Conservation (phyloP, 768 basidiomycete genomes). For the Butyriboletus loyo region DNA sequence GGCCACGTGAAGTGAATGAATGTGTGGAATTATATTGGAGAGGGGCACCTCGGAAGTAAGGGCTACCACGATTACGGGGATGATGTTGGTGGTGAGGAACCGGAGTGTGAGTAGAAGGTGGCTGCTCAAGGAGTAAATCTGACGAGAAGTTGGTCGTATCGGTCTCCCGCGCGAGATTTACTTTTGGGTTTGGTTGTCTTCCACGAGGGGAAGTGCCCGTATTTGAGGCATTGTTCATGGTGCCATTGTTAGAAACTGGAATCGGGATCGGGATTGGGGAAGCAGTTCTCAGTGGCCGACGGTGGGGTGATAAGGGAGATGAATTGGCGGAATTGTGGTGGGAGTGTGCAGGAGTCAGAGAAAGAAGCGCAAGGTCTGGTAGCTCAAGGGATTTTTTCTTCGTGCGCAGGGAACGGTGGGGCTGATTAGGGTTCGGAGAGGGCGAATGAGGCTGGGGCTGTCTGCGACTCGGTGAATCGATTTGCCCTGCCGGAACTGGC, state of each 20-base stretch:
- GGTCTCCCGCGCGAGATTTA: slow-evolving; percentile 21
- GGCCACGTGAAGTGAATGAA: slow-evolving; percentile 37
- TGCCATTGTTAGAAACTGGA: slow-evolving; percentile 37
- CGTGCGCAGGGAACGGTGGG: slow-evolving; percentile 59
- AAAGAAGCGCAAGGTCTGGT: slow-evolving; percentile 62
- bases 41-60: slow-evolving; percentile 35
- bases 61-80: slow-evolving; percentile 30
- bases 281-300: slow-evolving; percentile 40
- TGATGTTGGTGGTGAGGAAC: slow-evolving; percentile 31
- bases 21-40: slow-evolving; percentile 43
- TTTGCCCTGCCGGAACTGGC: slow-evolving; percentile 21
- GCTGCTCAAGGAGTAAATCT: slow-evolving; percentile 40
- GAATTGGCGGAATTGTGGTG: slow-evolving; percentile 36
- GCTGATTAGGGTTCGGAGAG: slow-evolving; percentile 40
- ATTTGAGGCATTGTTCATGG: slow-evolving; percentile 34
- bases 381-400: slow-evolving; percentile 76
- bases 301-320: slow-evolving; percentile 41
- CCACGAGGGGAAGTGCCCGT: slow-evolving; percentile 36
- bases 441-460: slow-evolving; percentile 31
- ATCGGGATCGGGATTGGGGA: slow-evolving; percentile 51
- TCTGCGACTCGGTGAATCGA: slow-evolving; percentile 22
- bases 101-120: slow-evolving; percentile 43
- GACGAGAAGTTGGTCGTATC: slow-evolving; percentile 35
- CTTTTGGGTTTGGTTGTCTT: slow-evolving; percentile 31
- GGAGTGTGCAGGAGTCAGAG: slow-evolving; percentile 42